Conservation (phyloP, 2,329 filamentous ascomycete genomes). For the Rutstroemia sp. region DNA sequence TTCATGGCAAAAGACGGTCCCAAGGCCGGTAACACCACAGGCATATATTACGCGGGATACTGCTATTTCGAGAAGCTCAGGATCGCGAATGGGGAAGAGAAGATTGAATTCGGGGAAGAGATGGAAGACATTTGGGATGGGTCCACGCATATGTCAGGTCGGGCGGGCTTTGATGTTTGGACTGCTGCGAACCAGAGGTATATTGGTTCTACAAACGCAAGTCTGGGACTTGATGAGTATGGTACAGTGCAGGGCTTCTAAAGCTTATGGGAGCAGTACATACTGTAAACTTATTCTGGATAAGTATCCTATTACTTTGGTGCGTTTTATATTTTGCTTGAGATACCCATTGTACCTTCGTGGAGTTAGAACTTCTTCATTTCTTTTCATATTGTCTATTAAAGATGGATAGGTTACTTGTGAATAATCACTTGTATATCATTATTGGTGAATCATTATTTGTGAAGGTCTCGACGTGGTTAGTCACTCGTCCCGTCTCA, state of each 20-base stretch:
- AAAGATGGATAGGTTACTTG: too few species aligned
- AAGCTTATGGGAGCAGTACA: not conserved
- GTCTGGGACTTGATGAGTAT: not conserved
- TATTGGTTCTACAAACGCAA: not conserved
- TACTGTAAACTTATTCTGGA: too few species aligned
- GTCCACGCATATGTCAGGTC: not conserved
- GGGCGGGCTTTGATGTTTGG: not conserved
- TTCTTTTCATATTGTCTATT: too few species aligned
- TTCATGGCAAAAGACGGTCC: conserved; percentile 45
- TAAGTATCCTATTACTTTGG: too few species aligned
- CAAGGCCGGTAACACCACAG: conserved; percentile 39
- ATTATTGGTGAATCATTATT: too few species aligned
- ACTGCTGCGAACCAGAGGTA: not conserved
- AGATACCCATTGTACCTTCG: too few species aligned
- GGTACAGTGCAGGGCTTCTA: not conserved
- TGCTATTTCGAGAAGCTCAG: conserved; percentile 53
- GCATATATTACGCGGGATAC: conserved; percentile 46
- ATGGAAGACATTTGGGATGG: conserved; percentile 37
- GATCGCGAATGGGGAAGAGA: conserved; percentile 42
- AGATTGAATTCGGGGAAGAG: conserved; percentile 41
- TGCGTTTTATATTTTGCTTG: too few species aligned
- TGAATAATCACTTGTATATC: too few species aligned
- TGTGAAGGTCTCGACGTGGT: too few species aligned
- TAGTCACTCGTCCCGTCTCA: too few species aligned
- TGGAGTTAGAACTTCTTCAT: too few species aligned